phyloP scores from a whole-genome alignment of 129 eudicot species.

The Mikania micrantha region DNA sequence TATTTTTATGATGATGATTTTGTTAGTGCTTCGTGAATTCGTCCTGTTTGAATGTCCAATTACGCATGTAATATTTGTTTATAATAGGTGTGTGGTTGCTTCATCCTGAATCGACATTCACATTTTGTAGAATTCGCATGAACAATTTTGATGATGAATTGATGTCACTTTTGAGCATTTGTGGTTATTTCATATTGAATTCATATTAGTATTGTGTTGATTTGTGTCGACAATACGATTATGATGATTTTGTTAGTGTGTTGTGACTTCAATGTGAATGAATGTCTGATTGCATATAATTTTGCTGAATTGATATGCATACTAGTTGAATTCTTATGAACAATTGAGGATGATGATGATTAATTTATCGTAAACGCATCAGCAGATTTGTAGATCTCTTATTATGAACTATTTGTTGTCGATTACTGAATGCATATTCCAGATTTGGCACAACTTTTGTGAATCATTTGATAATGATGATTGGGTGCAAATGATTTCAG shows the following conservation, averaged over 20 bases:
- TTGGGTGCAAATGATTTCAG: constrained; percentile 25
- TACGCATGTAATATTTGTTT: not conserved
- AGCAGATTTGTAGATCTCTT: not conserved
- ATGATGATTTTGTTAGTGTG: not conserved
- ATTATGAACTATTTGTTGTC: not conserved
- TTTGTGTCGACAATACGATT: not conserved
- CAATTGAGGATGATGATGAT: not conserved
- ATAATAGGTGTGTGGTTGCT: not conserved
- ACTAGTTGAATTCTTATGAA: not conserved
- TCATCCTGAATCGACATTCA: not conserved
- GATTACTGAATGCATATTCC: not conserved
- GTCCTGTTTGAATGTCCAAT: not conserved
- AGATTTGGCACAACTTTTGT: not conserved
- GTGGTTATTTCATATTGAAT: not conserved
- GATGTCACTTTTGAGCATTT: not conserved
- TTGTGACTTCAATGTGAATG: not conserved
- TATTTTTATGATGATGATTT: not conserved
- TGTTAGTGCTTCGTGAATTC: constrained; percentile 19
- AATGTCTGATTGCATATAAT: not conserved
- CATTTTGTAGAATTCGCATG: not conserved
- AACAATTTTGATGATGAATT: not conserved
- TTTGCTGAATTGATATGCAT: not conserved
- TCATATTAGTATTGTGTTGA: not conserved
- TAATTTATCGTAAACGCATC: too few relatives aligned
- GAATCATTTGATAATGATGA: not conserved